Evolutionary conservation across 2,329 filamentous ascomycete species (phyloP).

Genomic region (Golovinomyces cichoracearum): DNA sequence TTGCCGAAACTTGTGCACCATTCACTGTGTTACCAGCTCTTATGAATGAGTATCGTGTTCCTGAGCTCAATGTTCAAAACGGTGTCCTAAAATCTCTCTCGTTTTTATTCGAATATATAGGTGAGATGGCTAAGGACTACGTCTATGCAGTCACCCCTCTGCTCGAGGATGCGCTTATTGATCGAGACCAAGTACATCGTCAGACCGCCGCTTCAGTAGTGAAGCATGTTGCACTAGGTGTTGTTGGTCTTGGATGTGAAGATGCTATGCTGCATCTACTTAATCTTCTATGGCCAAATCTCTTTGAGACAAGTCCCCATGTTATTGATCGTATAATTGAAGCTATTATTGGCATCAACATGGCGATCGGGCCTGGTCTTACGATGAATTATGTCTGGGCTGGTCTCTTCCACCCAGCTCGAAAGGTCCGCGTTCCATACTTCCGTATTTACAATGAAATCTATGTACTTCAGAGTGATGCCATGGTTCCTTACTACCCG

Average conservation of each 20-base stretch:
- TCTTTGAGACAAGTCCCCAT: slow-evolving; percentile 94
- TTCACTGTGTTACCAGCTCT: slow-evolving; percentile 95
- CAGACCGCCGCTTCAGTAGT: slow-evolving; percentile 92
- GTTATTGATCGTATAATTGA: slow-evolving; percentile 96
- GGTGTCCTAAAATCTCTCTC: slow-evolving; percentile 90
- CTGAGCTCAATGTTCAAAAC: slow-evolving; percentile 95
- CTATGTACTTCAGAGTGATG: slow-evolving; percentile 77
- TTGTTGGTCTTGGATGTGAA: slow-evolving; percentile 92
- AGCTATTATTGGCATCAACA: slow-evolving; percentile 82
- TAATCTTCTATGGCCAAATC: slow-evolving; percentile 84
- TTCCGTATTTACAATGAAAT: slow-evolving; percentile 95
- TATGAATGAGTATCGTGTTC: slow-evolving; percentile 98
- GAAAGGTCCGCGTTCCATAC: slow-evolving; percentile 83
- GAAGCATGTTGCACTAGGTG: slow-evolving; percentile 89
- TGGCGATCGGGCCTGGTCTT: slow-evolving; percentile 73
- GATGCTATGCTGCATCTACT: slow-evolving; percentile 96
- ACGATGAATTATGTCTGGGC: slow-evolving; percentile 98
- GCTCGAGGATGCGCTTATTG: slow-evolving; percentile 87
- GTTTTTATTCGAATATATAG: slow-evolving; percentile 97
- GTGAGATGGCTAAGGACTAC: slow-evolving; percentile 98
- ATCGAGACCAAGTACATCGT: slow-evolving; percentile 90
- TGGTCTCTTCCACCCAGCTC: slow-evolving; percentile 82
- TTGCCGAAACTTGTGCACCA: slow-evolving; percentile 90
- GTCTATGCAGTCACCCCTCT: slow-evolving; percentile 93
- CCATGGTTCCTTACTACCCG: slow-evolving; percentile 92